Evolutionary conservation across 139 green algal species (phyloP), one percentile per base, ranked within the genome.

Genomic region (Coccomyxa sp.): DNA sequence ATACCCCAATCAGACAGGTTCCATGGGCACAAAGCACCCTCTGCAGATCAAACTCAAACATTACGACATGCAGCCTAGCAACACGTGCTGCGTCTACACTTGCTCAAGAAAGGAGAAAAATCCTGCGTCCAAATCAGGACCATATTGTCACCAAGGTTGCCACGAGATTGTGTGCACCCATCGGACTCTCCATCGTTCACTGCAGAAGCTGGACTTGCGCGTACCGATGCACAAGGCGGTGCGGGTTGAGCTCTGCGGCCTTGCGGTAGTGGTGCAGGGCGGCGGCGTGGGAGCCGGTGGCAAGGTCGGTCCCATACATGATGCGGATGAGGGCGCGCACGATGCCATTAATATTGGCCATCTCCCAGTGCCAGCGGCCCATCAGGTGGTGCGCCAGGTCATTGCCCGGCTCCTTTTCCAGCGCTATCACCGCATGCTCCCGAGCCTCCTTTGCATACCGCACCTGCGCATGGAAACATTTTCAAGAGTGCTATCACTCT

Each of bases 381-480:
- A 96, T 92, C 16, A 97, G 86, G 81, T 97, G 93, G 81, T 95
- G 93, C 0, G 93, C 91, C 57, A 96, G 81, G 80, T 97, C 93
- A 67, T 88, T 87, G 21, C 83, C 13, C 0, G 91, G 91, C 60
- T 93, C 92, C 76, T 88, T 38, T 7, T 67, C 51, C 30, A 86
- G 67, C 13, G 78, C 79, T 7, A 28, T 68, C 0, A 84, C 79
- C 17, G 79, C 79, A 21, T 82, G 28, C 59, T 79, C 31, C 58
- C 83, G 31, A 10, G 79, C 83, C 21, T 84, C 83, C 67, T 81
- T 67, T 23, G 83, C 83, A 30, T 83, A 66, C 67, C 27, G 67
- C 51, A 80, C 76, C 76, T 80, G 76, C 25, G 15, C 38, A 79
- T 11, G 15, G 27, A 79, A 79, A 79, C 9, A 3, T 75, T 30